These are phyloP conservation scores for Elsinoe perseae DNA, from an alignment of 2,329 filamentous ascomycete genomes.

Conservation along the genomic window DNA sequence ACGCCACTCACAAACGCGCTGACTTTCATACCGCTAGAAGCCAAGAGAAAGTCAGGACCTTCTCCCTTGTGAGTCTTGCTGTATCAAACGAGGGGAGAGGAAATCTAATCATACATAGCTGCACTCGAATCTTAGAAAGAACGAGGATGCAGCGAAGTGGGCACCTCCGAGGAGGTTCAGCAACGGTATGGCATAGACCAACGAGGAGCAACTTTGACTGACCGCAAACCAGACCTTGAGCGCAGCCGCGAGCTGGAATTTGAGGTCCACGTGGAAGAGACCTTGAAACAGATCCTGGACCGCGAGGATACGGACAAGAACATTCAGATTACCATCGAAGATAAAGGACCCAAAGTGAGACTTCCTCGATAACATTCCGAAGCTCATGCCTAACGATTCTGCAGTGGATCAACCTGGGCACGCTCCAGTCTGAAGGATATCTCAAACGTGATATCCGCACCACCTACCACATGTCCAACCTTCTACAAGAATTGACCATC, in stretches of 20 bases:
- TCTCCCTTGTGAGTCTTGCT: constrained; percentile 6
- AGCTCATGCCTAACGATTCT: constrained; percentile 24
- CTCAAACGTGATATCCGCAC: constrained; percentile 86
- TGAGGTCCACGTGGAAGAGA: constrained; percentile 67
- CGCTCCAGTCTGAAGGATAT: constrained; percentile 75
- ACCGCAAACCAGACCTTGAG: constrained; percentile 5
- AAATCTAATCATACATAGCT: not conserved
- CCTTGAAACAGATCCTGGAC: constrained; percentile 66
- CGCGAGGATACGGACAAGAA: constrained; percentile 92
- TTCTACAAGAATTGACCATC: constrained; percentile 87
- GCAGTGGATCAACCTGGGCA: constrained; percentile 75
- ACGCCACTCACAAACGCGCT: not conserved
- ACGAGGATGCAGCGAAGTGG: constrained; percentile 13
- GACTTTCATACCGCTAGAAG: constrained; percentile 11
- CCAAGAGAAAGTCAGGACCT: constrained; percentile 12
- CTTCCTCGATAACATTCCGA: not conserved
- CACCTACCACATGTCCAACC: constrained; percentile 94
- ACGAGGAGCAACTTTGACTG: not conserved
- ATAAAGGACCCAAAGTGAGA: constrained; percentile 77
- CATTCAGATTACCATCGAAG: constrained; percentile 96
- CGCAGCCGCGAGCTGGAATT: constrained; percentile 5
- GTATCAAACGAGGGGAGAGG: too few relatives aligned
- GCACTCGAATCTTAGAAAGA: constrained; percentile 15
- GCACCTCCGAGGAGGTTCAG: constrained; percentile 14
- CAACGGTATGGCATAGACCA: not conserved